These are phyloP conservation scores for Aquanectria penicillioides DNA, from an alignment of 2,329 filamentous ascomycete species.

Conservation along the genomic window DNA sequence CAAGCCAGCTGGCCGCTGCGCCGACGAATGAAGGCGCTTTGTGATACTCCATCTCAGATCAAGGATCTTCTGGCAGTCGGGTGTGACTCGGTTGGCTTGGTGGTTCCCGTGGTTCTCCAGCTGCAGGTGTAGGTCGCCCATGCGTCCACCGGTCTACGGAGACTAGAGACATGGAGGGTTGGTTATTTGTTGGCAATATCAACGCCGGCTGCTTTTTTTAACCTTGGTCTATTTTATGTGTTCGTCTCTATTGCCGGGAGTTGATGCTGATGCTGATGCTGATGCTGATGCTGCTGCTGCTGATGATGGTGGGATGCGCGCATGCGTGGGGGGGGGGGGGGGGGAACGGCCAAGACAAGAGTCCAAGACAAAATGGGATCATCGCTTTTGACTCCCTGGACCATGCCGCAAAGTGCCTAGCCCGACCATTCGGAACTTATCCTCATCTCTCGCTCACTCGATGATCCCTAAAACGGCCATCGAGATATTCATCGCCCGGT, in stretches of 20 bases:
- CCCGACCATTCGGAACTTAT: constrained; percentile 7
- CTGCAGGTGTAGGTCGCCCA: neutral
- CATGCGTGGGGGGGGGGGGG: neutral
- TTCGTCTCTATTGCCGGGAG: constrained; percentile 16
- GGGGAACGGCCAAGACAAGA: neutral
- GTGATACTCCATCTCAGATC: constrained; percentile 18
- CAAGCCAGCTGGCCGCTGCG: constrained; percentile 14
- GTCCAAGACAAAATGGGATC: constrained; percentile 23
- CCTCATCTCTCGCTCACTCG: constrained; percentile 3
- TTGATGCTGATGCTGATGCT: too few relatives aligned
- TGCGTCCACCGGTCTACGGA: neutral
- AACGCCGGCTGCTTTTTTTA: too few relatives aligned
- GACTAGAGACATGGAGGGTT: constrained; percentile 9
- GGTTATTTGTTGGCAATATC: constrained; percentile 15
- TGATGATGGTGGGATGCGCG: constrained; percentile 4
- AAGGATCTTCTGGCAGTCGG: neutral
- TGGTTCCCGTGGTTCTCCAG: constrained; percentile 12
- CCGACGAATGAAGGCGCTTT: constrained; percentile 17
- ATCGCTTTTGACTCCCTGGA: constrained; percentile 3
- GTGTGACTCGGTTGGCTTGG: constrained; percentile 8
- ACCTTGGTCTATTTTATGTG: too few relatives aligned
- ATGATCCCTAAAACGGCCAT: constrained; percentile 3
- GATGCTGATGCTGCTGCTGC: too few relatives aligned
- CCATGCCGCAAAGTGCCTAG: constrained; percentile 15
- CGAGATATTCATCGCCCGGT: constrained; percentile 10